A percentile compares a stretch with the other conserved stretches of the same genome.
phyloP scores from a whole-genome alignment of 2,329 filamentous ascomycete species.

The Cytospora chrysosperma region DNA sequence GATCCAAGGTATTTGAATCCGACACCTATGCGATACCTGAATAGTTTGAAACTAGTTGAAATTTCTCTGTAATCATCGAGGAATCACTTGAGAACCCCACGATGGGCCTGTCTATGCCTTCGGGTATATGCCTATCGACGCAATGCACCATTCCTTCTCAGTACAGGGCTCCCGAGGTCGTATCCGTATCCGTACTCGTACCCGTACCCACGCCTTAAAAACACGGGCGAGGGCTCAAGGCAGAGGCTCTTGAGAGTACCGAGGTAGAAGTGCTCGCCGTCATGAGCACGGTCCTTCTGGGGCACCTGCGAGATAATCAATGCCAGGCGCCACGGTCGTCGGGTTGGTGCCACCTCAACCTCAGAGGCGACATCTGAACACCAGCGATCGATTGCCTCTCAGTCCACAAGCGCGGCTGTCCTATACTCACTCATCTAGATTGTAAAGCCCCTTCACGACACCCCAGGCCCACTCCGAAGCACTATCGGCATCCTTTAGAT shows the following conservation, averaged over 20 bases:
- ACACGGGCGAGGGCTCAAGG: not conserved
- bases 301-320: not conserved
- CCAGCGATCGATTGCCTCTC: not conserved
- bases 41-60: not conserved
- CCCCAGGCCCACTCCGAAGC: slow-evolving; percentile 58
- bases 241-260: not conserved
- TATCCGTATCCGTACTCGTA: too few relatives aligned
- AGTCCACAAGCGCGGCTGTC: not conserved
- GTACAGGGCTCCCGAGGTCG: too few relatives aligned
- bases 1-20: too few relatives aligned
- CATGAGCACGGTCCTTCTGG: not conserved
- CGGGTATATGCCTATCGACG: not conserved
- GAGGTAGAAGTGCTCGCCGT: too few relatives aligned
- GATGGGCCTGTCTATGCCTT: not conserved
- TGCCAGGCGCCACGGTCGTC: not conserved
- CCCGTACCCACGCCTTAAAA: not conserved
- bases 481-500: slow-evolving; percentile 53
- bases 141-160: not conserved
- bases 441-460: slow-evolving; percentile 48
- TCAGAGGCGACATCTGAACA: too few relatives aligned
- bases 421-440: slow-evolving; percentile 33
- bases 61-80: not conserved
- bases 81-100: not conserved
- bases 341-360: not conserved
- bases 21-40: not conserved